Conservation (phyloP, 768 basidiomycete species). For the Lactarius tabidus region DNA sequence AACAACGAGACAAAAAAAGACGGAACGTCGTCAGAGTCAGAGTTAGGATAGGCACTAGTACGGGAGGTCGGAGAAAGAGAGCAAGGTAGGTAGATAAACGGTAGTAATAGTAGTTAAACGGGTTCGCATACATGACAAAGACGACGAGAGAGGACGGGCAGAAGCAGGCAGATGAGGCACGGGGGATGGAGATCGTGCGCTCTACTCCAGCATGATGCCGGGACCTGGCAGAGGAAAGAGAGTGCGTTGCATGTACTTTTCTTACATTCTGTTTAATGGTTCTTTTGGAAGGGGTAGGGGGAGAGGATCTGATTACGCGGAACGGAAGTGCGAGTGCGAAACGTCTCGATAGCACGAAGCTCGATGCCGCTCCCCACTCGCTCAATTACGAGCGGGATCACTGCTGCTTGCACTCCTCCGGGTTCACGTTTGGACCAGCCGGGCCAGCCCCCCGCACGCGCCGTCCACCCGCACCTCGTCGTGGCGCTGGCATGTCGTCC, state of each 20-base stretch:
- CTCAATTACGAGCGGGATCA: constrained; percentile 33
- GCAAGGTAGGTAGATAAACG: background rate
- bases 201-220: background rate
- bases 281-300: background rate
- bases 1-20: background rate
- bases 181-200: background rate
- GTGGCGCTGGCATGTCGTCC: constrained; percentile 54
- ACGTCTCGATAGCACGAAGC: background rate
- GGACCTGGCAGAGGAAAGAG: background rate
- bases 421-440: constrained; percentile 53
- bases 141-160: background rate
- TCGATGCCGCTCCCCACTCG: background rate
- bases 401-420: constrained; percentile 93
- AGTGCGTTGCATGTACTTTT: background rate
- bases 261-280: background rate
- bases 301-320: background rate
- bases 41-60: background rate
- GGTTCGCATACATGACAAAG: background rate
- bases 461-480: constrained; percentile 37
- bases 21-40: background rate
- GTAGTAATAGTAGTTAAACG: background rate
- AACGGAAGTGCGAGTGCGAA: background rate
- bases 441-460: constrained; percentile 43
- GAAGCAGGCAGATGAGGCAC: background rate
- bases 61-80: background rate